Conservation (phyloP, 2,329 filamentous ascomycete genomes). For the Botrytis fragariae region DNA sequence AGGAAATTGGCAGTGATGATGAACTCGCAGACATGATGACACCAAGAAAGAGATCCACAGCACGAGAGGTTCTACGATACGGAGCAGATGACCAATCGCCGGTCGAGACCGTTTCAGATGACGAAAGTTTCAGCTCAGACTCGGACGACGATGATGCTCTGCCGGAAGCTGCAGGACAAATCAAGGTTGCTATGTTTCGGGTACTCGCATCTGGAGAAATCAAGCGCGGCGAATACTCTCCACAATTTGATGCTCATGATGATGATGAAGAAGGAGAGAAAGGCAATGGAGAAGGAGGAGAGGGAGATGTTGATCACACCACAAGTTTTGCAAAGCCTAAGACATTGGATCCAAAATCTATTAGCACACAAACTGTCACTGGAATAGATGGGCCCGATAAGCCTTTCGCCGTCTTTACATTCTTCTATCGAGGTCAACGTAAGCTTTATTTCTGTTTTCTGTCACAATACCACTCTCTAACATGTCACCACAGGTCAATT, state of each 20-base stretch:
- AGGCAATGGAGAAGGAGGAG: slow-evolving; percentile 48
- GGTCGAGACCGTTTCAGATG: slow-evolving; percentile 63
- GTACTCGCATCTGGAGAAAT: slow-evolving; percentile 95
- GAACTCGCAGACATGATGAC: slow-evolving; percentile 43
- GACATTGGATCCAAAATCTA: slow-evolving; percentile 91
- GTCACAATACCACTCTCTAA: slow-evolving; percentile 24
- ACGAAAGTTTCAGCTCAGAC: slow-evolving; percentile 70
- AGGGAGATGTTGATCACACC: slow-evolving; percentile 90
- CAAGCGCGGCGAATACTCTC: slow-evolving; percentile 96
- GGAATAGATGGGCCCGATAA: slow-evolving; percentile 95
- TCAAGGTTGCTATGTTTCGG: slow-evolving; percentile 95
- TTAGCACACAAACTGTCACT: slow-evolving; percentile 98
- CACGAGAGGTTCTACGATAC: slow-evolving; percentile 69
- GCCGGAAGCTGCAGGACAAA: slow-evolving; percentile 92
- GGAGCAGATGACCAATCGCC: slow-evolving; percentile 73
- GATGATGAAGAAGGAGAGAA: slow-evolving; percentile 63
- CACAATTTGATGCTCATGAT: slow-evolving; percentile 95
- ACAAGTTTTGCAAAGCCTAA: slow-evolving; percentile 98
- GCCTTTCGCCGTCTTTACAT: slow-evolving; percentile 95
- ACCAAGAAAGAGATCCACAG: slow-evolving; percentile 32
- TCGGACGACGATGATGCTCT: slow-evolving; percentile 75
- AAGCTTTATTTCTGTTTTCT: slow-evolving; percentile 44
- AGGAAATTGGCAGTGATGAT: slow-evolving; percentile 47
- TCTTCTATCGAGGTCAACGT: slow-evolving; percentile 96
- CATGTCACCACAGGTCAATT: slow-evolving; percentile 67